Evolutionary conservation across 768 basidiomycete genomes (phyloP), one percentile per base, ranked within the genome.

Genomic region (Agaricus bisporus): DNA sequence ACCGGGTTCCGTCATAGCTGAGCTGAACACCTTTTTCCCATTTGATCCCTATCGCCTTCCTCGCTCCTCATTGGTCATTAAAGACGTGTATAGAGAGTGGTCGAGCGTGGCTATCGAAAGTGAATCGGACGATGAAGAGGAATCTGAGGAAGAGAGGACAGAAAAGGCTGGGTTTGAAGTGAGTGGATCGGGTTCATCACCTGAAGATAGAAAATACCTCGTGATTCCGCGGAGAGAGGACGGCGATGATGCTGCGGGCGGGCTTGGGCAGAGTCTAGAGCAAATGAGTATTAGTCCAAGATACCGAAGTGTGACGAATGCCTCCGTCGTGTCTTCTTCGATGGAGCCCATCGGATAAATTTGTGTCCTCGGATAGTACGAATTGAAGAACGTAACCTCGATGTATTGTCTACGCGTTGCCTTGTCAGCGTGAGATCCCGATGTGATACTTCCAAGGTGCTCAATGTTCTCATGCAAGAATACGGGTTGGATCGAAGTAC

Each of bases 11-110:
- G 57, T 74, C 55, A 80, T 80, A 48, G 73, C 79, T 8, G 92
- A 95, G 56, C 76, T 98, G 51, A 93, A 92, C 64, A 83, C 86
- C 10, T 98, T 98, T 74, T 99, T 99, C 75, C 97, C 97, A 0
- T 99, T 99, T 65, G 97, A 99, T 67, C 97, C 97, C 2, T 98
- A 92, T 73, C 88, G 85, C 55, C 82, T 99, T 4, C 88, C 91
- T 0, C 78, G 82, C 54, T 93, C 91, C 36, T 74, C 79, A 28
- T 66, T 69, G 18, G 97, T 85, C 62, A 88, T 99, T 51, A 83
- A 91, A 49, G 76, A 74, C 8, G 80, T 97, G 25, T 99, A 98
- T 63, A 76, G 94, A 42, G 91, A 95, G 56, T 99, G 95, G 95
- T 74, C 83, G 15, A 73, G 82, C 29, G 93, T 95, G 3, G 86